Evolutionary conservation across 768 basidiomycete genomes (phyloP).

Genomic region (Lentinula detonsa): DNA sequence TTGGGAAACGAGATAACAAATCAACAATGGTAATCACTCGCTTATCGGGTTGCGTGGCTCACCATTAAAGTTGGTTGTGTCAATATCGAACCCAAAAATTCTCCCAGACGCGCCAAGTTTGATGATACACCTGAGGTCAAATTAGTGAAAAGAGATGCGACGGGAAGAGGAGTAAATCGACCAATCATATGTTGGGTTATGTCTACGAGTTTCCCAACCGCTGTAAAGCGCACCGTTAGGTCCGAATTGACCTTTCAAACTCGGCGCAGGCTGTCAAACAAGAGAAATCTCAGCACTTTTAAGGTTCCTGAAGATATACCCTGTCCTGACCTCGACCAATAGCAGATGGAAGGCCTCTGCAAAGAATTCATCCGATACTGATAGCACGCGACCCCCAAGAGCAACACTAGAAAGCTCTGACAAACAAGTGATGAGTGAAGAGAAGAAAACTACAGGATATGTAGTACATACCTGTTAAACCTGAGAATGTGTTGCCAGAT

Average conservation of each 20-base stretch:
- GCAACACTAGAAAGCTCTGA: constrained; percentile 88
- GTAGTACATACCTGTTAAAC: constrained; percentile 40
- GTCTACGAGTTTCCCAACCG: constrained; percentile 91
- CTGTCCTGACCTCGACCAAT: constrained; percentile 28
- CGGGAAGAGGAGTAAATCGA: constrained; percentile 18
- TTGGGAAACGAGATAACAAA: neutral
- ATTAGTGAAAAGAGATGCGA: neutral
- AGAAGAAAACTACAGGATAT: neutral
- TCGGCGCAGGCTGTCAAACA: constrained; percentile 63
- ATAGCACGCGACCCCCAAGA: constrained; percentile 68
- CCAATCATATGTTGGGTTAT: constrained; percentile 91
- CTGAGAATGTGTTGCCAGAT: constrained; percentile 42
- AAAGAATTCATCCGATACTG: constrained; percentile 95
- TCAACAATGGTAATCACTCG: neutral
- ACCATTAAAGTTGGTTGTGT: constrained; percentile 94
- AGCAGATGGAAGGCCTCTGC: constrained; percentile 81
- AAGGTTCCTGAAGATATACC: neutral
- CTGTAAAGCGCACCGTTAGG: constrained; percentile 91
- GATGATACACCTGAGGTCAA: constrained; percentile 71
- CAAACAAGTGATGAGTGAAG: neutral
- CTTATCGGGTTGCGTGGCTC: constrained; percentile 10
- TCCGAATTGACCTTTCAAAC: constrained; percentile 94
- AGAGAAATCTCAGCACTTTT: neutral
- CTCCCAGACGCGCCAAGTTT: constrained; percentile 73
- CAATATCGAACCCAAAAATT: constrained; percentile 83